Base-by-base conservation (phyloP, 2,329 filamentous ascomycete genomes). In the Colletotrichum sp. region DNA sequence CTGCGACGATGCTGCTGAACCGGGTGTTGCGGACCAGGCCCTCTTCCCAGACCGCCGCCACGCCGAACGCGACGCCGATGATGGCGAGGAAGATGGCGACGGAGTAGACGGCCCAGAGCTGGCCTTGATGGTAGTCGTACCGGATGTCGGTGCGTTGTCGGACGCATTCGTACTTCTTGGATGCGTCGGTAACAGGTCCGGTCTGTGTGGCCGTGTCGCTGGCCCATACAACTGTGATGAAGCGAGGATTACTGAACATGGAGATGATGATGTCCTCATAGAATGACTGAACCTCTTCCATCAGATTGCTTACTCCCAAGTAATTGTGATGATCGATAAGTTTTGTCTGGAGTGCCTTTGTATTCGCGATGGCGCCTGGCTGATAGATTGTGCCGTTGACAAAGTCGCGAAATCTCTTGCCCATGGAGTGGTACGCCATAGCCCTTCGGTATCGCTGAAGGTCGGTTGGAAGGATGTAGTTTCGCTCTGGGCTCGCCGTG, bases 1-100 rank as follows among this genome's bases (percentile, higher is more conserved):
- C 84, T n/a, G 84, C 83, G 30, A 85, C 81, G 63, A 86, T 85
- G 78, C 82, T 84, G 30, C 83, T 85, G 78, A 86, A 86, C 8
- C 81, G 81, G 30, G 83, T 85, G 77, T 84, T 82, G n/a, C 83
- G 81, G 21, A 83, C 78, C 15, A 83, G 79, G 7, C 84, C 84
- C 75, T 83, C 82, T 49, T 81, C 80, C 6, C 79, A 71, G 24
- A 86, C 79, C 16, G 84, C 81, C 34, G 80, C 59, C 2, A 81
- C 80, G 52, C 84, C 84, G 28, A 81, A 79, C 1, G 79, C 75
- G 13, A 84, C 78, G 18, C 80, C 83, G 5, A 77, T 71, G 5
- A 80, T 49, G 12, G 83, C 80, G 10, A 84, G 74, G 13, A 80
- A 15, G 64, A 85, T 81, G 10, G 82, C 81, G 63, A 82, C 72